Conservation (phyloP, 2,329 filamentous ascomycete species). For the Anthostomella pinea region DNA sequence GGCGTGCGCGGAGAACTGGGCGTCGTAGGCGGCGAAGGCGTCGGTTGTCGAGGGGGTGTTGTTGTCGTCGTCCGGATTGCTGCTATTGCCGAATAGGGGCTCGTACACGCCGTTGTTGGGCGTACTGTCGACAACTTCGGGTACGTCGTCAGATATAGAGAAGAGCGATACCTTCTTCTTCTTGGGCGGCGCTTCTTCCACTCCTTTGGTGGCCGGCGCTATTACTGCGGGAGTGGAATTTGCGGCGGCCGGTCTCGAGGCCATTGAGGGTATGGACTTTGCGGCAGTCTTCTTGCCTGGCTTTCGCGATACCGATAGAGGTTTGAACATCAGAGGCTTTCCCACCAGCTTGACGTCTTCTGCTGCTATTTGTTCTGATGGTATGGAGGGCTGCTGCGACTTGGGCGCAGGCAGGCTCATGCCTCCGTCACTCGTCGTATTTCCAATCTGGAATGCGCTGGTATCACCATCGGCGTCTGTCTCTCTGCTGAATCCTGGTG, state of each 20-base stretch:
- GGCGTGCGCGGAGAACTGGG: conserved; percentile 27
- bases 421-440: conserved; percentile 17
- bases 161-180: conserved; percentile 69
- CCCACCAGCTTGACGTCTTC: conserved; percentile 67
- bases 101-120: conserved; percentile 42
- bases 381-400: conserved; percentile 45
- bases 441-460: conserved; percentile 8
- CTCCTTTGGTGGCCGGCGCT: background rate
- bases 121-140: conserved; percentile 25
- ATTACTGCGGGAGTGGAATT: background rate
- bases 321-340: conserved; percentile 84
- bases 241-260: conserved; percentile 1
- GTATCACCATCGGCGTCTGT: conserved; percentile 29
- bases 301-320: conserved; percentile 78
- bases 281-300: conserved; percentile 64
- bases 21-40: conserved; percentile 35
- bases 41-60: conserved; percentile 22
- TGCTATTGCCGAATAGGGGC: conserved; percentile 52
- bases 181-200: conserved; percentile 18
- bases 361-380: conserved; percentile 55
- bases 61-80: conserved; percentile 22
- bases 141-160: conserved; percentile 51
- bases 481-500: conserved; percentile 75
- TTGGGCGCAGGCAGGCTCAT: conserved; percentile 41
- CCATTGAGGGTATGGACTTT: conserved; percentile 22